Evolutionary conservation across 2,329 filamentous ascomycete species (phyloP).

Genomic region (Drechmeria coniospora): DNA sequence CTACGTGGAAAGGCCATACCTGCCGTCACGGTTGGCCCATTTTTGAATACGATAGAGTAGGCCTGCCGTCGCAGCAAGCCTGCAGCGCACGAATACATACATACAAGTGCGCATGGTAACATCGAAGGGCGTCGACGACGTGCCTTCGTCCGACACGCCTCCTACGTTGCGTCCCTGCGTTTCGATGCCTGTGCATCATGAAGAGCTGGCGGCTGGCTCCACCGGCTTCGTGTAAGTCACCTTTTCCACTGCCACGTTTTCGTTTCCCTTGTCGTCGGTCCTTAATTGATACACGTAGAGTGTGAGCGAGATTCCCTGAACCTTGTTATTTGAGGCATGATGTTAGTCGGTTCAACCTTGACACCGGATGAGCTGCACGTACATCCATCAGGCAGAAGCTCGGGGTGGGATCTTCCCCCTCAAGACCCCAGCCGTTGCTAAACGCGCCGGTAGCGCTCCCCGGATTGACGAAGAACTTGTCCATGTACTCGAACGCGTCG

Average conservation of each 20-base stretch:
- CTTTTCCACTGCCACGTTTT: conserved; percentile 73
- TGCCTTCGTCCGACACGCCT: no score
- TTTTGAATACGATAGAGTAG: no score
- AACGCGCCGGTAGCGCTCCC: conserved; percentile 52
- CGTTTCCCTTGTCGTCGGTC: conserved; percentile 60
- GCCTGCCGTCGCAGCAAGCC: no score
- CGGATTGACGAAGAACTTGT: conserved; percentile 59
- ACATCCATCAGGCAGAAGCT: conserved; percentile 98
- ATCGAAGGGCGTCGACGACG: no score
- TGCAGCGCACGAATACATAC: no score
- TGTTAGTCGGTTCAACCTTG: neutral
- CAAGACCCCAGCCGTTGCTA: conserved; percentile 39
- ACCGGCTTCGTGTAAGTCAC: conserved; percentile 72
- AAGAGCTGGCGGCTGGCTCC: conserved; percentile 37
- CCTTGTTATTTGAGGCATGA: conserved; percentile 41
- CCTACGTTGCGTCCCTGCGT: no score
- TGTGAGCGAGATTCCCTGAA: conserved; percentile 90
- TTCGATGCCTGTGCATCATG: conserved; percentile 22
- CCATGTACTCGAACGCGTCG: conserved; percentile 58
- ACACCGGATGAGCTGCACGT: conserved; percentile 36
- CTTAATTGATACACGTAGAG: conserved; percentile 85
- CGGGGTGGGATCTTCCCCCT: conserved; percentile 60
- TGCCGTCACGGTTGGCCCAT: no score
- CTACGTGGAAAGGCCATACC: no score
- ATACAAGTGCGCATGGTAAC: no score